These are phyloP conservation scores for Terfezia claveryi DNA, from an alignment of 495 filamentous ascomycete genomes.

Conservation along the genomic window DNA sequence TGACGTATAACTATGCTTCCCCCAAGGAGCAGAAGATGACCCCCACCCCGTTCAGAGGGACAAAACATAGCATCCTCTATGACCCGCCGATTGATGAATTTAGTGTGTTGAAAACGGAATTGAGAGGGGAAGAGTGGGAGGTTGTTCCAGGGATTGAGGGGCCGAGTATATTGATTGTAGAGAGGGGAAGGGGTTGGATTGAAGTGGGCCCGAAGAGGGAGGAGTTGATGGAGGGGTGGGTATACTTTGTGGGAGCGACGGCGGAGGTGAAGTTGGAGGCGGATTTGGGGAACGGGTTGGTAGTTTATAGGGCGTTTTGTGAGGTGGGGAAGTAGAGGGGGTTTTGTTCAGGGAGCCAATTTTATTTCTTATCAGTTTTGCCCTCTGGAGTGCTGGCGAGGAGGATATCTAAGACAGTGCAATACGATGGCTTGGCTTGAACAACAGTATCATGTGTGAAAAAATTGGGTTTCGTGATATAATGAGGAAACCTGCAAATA, in stretches of 20 bases:
- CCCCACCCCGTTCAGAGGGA: conserved; percentile 44
- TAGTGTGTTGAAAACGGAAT: conserved; percentile 59
- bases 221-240: conserved; percentile 52
- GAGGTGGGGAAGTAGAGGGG: conserved; percentile 30
- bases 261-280: conserved; percentile 50
- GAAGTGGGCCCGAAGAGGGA: conserved; percentile 57
- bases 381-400: background rate
- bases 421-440: conserved; percentile 16
- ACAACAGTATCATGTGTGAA: no score
- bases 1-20: conserved; percentile 86
- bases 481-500: no score
- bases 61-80: conserved; percentile 40
- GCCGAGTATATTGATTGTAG: conserved; percentile 83
- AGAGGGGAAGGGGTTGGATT: conserved; percentile 56
- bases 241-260: conserved; percentile 83
- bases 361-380: background rate
- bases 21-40: conserved; percentile 85
- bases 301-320: conserved; percentile 89
- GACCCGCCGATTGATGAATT: conserved; percentile 97
- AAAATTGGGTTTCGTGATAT: no score
- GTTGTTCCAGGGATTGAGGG: conserved; percentile 73
- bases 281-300: conserved; percentile 40
- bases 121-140: conserved; percentile 52
- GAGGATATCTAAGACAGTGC: background rate
- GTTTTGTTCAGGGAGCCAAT: background rate